Conservation (phyloP, 805 yeast genomes). For the Cyberlindnera amylophila region DNA sequence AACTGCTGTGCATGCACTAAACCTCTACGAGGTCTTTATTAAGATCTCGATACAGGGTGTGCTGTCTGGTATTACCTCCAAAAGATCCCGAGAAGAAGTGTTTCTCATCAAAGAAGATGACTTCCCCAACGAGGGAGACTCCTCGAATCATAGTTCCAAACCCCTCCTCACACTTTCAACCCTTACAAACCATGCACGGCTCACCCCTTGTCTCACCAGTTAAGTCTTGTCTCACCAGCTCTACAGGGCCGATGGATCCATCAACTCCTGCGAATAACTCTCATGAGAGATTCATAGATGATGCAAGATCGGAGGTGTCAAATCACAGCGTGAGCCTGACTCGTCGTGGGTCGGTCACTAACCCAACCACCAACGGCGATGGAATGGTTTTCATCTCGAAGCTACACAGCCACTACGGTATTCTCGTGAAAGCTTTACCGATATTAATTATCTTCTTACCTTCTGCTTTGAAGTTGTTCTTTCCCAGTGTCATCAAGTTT, state of each 20-base stretch:
- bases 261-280: neutral
- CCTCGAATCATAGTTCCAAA: neutral
- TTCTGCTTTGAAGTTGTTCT: constrained; percentile 16
- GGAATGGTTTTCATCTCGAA: constrained; percentile 9
- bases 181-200: neutral
- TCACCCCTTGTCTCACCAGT: constrained; percentile 4
- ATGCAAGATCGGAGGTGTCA: constrained; percentile 11
- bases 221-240: neutral
- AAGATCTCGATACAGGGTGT: too few species aligned
- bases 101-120: neutral
- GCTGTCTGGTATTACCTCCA: neutral
- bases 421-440: constrained; percentile 18
- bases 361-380: neutral
- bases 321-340: constrained; percentile 1
- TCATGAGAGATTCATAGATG: neutral
- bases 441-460: constrained; percentile 21
- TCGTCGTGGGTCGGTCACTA: constrained; percentile 3
- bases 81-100: neutral
- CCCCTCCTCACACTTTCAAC: neutral
- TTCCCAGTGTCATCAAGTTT: constrained; percentile 13
- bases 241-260: neutral
- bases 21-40: too few species aligned
- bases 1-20: too few species aligned
- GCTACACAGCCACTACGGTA: constrained; percentile 12
- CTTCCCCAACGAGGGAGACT: neutral